phyloP scores from a whole-genome alignment of 768 basidiomycete species.

The Auricularia auricula-judae region DNA sequence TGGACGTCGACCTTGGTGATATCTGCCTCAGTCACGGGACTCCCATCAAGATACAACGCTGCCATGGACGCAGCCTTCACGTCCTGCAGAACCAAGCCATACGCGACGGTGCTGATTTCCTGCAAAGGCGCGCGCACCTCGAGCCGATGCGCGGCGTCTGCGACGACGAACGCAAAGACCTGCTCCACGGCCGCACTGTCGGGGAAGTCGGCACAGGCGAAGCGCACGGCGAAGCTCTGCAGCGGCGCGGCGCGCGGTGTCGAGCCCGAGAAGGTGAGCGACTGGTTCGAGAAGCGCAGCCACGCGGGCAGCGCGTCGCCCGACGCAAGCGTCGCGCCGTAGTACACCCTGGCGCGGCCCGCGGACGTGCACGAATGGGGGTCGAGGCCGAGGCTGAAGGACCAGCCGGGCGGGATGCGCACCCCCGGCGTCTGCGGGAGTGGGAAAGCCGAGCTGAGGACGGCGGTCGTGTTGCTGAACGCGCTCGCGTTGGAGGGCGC shows the following conservation, averaged over 20 bases:
- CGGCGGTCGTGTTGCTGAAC: not conserved
- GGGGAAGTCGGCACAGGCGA: not conserved
- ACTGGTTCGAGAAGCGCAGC: not conserved
- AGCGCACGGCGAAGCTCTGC: not conserved
- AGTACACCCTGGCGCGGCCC: not conserved
- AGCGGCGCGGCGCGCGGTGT: not conserved
- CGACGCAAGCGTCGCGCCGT: not conserved
- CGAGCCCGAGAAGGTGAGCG: not conserved
- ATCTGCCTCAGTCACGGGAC: not conserved
- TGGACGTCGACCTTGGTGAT: not conserved
- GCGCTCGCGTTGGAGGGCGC: not conserved
- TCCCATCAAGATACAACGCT: not conserved
- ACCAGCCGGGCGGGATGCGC: not conserved
- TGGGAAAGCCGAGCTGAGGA: not conserved
- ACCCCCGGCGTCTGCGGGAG: not conserved
- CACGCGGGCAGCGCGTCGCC: not conserved
- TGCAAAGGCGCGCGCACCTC: not conserved
- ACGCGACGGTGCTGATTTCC: not conserved
- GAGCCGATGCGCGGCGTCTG: not conserved
- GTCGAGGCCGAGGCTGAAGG: not conserved
- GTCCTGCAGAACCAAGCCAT: not conserved
- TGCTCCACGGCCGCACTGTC: not conserved
- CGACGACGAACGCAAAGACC: not conserved
- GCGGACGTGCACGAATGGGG: not conserved
- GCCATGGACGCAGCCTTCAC: not conserved